Evolutionary conservation across 148 eudicot genomes (phyloP).

Genomic region (Drosera capensis): DNA sequence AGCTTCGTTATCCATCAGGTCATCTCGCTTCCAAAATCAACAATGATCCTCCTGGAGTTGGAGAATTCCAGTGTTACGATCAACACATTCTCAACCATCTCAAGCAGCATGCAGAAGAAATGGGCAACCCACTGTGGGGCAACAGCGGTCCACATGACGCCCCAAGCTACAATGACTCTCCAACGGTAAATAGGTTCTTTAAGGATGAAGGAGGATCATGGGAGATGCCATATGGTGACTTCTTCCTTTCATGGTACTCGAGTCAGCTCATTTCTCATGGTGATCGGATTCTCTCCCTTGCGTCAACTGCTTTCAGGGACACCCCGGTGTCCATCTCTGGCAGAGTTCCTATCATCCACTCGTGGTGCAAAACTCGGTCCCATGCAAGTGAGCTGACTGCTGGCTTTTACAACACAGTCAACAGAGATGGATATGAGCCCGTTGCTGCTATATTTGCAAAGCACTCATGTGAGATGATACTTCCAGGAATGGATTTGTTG

Average conservation of each 20-base stretch:
- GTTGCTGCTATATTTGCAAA: constrained; percentile 38
- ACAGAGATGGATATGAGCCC: constrained; percentile 51
- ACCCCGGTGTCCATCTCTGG: constrained; percentile 32
- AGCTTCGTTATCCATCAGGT: constrained; percentile 66
- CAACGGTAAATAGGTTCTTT: constrained; percentile 31
- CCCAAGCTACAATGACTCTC: constrained; percentile 42
- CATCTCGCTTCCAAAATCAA: constrained; percentile 14
- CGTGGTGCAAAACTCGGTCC: constrained; percentile 41
- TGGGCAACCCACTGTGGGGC: constrained; percentile 75
- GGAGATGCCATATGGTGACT: constrained; percentile 66
- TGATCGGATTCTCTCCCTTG: constrained; percentile 47
- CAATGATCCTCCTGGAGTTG: constrained; percentile 26
- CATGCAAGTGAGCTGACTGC: constrained; percentile 75
- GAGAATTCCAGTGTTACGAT: constrained; percentile 87
- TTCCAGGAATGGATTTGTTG: constrained; percentile 68
- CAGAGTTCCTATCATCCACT: constrained; percentile 46
- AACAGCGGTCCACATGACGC: constrained; percentile 78
- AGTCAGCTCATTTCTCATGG: constrained; percentile 54
- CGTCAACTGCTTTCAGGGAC: constrained; percentile 33
- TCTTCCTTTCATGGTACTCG: constrained; percentile 90
- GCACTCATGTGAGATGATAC: constrained; percentile 33
- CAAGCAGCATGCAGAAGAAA: constrained; percentile 43
- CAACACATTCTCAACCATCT: constrained; percentile 52
- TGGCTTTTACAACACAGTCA: constrained; percentile 63
- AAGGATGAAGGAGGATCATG: constrained; percentile 68